Evolutionary conservation across 1,284 basidiomycete species (phyloP).

Genomic region (Somion occarium): DNA sequence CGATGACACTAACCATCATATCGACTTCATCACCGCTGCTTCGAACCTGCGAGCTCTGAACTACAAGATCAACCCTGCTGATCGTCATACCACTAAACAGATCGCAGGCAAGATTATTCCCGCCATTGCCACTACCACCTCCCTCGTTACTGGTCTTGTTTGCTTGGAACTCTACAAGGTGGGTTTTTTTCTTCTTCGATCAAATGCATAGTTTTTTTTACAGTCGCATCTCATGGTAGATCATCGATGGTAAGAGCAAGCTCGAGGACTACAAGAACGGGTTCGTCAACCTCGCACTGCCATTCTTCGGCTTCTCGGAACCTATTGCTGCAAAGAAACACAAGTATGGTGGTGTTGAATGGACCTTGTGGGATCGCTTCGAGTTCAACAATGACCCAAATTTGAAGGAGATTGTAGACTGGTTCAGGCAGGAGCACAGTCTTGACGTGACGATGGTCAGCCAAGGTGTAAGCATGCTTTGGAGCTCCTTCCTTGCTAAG

Average conservation of each 20-base stretch:
- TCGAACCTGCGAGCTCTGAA: constrained; percentile 97
- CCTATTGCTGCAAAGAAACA: constrained; percentile 91
- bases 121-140: constrained; percentile 97
- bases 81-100: constrained; percentile 95
- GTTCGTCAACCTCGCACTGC: constrained; percentile 96
- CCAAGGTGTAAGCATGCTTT: constrained; percentile 96
- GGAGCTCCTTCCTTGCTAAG: constrained; percentile 88
- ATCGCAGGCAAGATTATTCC: constrained; percentile 99
- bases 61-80: constrained; percentile 87
- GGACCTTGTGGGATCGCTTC: constrained; percentile 99
- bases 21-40: constrained; percentile 98
- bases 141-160: constrained; percentile 91
- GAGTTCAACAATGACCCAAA: constrained; percentile 90
- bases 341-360: constrained; percentile 85
- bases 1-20: constrained; percentile 97
- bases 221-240: too few relatives aligned
- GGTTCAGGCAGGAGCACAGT: constrained; percentile 83
- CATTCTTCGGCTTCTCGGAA: constrained; percentile 99
- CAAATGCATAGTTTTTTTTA: not conserved
- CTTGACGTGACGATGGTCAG: constrained; percentile 95
- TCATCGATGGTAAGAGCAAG: constrained; percentile 93
- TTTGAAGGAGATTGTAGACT: constrained; percentile 80
- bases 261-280: constrained; percentile 98
- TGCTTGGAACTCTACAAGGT: constrained; percentile 98
- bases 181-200: constrained; percentile 1